Evolutionary conservation across 2,329 filamentous ascomycete species (phyloP).

Genomic region (Alternaria tenuissima): DNA sequence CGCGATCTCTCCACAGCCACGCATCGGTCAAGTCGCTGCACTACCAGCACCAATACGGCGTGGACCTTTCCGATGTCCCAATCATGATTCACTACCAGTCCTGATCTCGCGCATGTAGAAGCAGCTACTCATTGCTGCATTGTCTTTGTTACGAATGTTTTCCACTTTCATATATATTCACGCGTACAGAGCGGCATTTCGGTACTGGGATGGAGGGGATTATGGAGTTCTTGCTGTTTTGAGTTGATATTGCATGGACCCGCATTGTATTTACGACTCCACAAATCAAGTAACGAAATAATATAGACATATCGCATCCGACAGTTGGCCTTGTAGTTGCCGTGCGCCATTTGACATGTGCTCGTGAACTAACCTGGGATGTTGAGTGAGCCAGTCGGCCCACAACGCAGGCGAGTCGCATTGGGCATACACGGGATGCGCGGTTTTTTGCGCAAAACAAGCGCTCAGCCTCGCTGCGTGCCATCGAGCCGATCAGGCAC

Average conservation of each 20-base stretch:
- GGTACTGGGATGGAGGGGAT: slow-evolving; percentile 2
- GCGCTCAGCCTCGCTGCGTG: slow-evolving; percentile 16
- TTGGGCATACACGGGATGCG: slow-evolving; percentile 11
- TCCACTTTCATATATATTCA: slow-evolving; percentile 18
- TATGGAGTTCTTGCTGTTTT: slow-evolving; percentile 21
- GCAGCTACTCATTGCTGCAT: slow-evolving; percentile 7
- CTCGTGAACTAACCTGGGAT: background rate
- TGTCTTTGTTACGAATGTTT: slow-evolving; percentile 7
- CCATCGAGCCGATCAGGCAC: slow-evolving; percentile 19
- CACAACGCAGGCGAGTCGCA: background rate
- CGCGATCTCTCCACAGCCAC: slow-evolving; percentile 40
- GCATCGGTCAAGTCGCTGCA: slow-evolving; percentile 43
- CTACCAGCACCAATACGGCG: slow-evolving; percentile 39
- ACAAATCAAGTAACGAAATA: slow-evolving; percentile 21
- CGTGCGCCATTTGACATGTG: background rate
- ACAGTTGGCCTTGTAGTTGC: background rate
- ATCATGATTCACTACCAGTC: slow-evolving; percentile 40
- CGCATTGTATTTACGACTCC: slow-evolving; percentile 1
- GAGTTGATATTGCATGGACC: slow-evolving; percentile 20
- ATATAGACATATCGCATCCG: slow-evolving; percentile 2
- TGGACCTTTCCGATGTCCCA: slow-evolving; percentile 47
- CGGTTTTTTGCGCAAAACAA: slow-evolving; percentile 11
- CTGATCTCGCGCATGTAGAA: slow-evolving; percentile 32
- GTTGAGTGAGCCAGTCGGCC: background rate
- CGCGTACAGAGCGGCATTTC: slow-evolving; percentile 19